Base-by-base conservation (phyloP, 345 rosid genomes). In the Ceriops zippeliana region DNA sequence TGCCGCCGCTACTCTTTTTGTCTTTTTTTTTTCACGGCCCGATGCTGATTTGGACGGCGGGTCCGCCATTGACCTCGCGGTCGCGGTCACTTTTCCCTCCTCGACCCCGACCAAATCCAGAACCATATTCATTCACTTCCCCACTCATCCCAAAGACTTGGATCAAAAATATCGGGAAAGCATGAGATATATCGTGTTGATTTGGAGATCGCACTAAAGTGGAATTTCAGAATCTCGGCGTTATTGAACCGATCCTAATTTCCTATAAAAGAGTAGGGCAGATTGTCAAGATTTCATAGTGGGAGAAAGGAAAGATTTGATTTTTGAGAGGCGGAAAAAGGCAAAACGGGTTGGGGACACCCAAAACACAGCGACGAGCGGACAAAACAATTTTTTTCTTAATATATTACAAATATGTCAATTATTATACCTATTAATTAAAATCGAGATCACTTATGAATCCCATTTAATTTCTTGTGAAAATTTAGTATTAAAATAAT, bases 281-380 rank as follows among this genome's bases (percentile, higher is more conserved):
- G 84, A 78, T 80, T 70, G 61, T 56, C 64, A 76, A 70, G 79
- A 80, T 75, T 78, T 83, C 61, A 20, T 70, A 65, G 83, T 69
- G 78, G 72, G 77, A 79, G 83, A 83, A 86, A 63, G 2, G 5
- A 66, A 66, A 86, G 83, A 85, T 88, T 89, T 92, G 81, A 76
- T 80, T 24, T 24, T 24, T 24, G 26, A 24, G 26, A 24, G 26
- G 26, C 26, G 26, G 26, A 24, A 62, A 30, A 70, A 10, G 4
- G 24, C 38, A 20, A 10, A 49, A 52, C 26, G 16, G 49, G 13
- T 15, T 37, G 5, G 53, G 17, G 51, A 47, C 38, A 30, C 51
- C 22, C 30, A 21, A 26, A n/a, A 19, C 1, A 62, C 68, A 28
- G 46, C 19, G 76, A 81, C 76, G 68, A 69, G 21, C 54, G 32